Conservation (phyloP, 2,329 filamentous ascomycete species). For the Hypoxylon sp. region DNA sequence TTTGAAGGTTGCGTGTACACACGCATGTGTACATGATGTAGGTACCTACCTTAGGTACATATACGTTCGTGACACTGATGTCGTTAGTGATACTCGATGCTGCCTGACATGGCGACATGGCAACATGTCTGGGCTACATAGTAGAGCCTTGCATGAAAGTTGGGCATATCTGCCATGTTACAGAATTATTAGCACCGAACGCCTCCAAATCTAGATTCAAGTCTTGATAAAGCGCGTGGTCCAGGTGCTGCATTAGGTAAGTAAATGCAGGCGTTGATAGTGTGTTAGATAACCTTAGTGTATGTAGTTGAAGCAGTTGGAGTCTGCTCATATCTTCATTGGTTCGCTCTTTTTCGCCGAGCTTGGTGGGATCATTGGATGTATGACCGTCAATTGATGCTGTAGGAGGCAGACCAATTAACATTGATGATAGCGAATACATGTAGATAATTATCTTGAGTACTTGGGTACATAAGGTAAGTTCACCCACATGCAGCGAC, state of each 20-base stretch:
- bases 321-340: neutral
- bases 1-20: neutral
- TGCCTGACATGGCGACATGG: slow-evolving; percentile 20
- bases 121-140: neutral
- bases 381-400: too few species aligned
- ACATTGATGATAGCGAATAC: neutral
- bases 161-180: slow-evolving; percentile 9
- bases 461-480: too few species aligned
- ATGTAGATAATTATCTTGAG: too few species aligned
- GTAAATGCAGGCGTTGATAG: neutral
- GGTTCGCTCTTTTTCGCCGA: neutral
- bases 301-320: neutral
- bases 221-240: neutral
- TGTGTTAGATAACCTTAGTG: neutral
- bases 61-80: too few species aligned
- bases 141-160: slow-evolving; percentile 7
- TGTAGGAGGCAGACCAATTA: neutral
- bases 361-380: neutral
- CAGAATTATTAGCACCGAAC: slow-evolving; percentile 1
- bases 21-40: slow-evolving; percentile 1
- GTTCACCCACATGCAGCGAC: too few species aligned
- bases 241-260: neutral
- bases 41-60: neutral
- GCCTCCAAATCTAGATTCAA: slow-evolving; percentile 3
- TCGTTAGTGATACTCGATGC: slow-evolving; percentile 25